Conservation (phyloP, 2,329 filamentous ascomycete species). For the Aspergillus sp. region DNA sequence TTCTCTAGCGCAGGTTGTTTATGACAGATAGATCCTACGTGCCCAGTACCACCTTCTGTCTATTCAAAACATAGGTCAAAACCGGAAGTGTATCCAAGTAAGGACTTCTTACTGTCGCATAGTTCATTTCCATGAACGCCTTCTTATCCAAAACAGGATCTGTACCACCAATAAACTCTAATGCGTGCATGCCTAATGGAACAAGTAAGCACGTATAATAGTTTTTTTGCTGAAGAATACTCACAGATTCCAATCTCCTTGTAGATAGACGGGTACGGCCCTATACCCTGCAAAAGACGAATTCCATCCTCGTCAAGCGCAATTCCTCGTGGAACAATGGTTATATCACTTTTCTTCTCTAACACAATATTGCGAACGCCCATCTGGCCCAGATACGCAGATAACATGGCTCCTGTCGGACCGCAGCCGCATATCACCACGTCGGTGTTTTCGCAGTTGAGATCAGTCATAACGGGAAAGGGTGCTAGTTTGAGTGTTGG, state of each 20-base stretch:
- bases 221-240: neutral
- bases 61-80: neutral
- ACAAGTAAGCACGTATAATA: neutral
- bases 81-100: too few species aligned
- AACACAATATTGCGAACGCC: constrained; percentile 19
- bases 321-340: constrained; percentile 25
- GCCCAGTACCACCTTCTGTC: constrained; percentile 22
- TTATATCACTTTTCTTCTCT: constrained; percentile 22
- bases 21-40: constrained; percentile 23
- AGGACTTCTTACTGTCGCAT: constrained; percentile 8
- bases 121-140: constrained; percentile 18
- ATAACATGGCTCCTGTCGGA: constrained; percentile 25
- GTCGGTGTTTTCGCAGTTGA: constrained; percentile 12
- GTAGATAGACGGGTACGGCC: constrained; percentile 20
- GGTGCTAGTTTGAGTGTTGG: too few species aligned
- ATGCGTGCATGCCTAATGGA: constrained; percentile 9
- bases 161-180: constrained; percentile 19
- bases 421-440: constrained; percentile 29
- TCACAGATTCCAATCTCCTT: constrained; percentile 20
- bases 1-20: constrained; percentile 24
- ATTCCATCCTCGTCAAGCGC: constrained; percentile 28
- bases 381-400: constrained; percentile 19
- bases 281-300: constrained; percentile 21
- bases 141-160: constrained; percentile 11
- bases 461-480: too few species aligned